These are phyloP conservation scores for Wallacemonas sp. DNA, from an alignment of 208 protist species.

Conservation along the genomic window DNA sequence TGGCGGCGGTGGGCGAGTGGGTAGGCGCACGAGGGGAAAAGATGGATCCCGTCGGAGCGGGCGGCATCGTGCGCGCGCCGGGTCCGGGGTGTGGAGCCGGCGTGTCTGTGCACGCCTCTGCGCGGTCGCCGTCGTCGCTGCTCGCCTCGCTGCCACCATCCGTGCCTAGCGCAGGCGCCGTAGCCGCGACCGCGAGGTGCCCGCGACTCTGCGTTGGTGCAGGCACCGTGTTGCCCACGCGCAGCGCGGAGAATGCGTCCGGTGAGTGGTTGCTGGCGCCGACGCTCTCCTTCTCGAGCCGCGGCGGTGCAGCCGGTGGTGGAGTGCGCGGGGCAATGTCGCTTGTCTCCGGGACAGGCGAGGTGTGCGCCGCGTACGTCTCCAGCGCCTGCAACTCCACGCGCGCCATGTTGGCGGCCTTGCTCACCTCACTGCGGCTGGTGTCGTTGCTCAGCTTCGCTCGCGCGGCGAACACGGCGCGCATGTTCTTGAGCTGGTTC, in stretches of 20 bases:
- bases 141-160: neutral
- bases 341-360: neutral
- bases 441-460: constrained; percentile 55
- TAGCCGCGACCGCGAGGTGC: neutral
- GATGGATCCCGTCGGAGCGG: constrained; percentile 1
- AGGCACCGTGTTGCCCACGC: neutral
- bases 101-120: too few species aligned
- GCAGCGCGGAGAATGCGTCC: too few species aligned
- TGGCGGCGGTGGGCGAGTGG: neutral
- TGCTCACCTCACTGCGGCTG: constrained; percentile 51
- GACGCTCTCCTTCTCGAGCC: neutral
- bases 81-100: neutral
- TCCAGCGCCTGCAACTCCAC: constrained; percentile 77
- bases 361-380: constrained; percentile 18
- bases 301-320: neutral
- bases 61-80: too few species aligned
- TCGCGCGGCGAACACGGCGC: constrained; percentile 63
- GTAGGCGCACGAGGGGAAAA: constrained; percentile 9
- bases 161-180: neutral
- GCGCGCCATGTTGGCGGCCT: constrained; percentile 52
- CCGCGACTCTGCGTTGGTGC: neutral
- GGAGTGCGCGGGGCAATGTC: neutral
- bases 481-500: constrained; percentile 48
- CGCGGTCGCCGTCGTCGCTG: neutral
- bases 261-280: neutral